These are phyloP conservation scores for Neostapfia colusana DNA, from an alignment of 176 grass and related monocot species.

Conservation along the genomic window DNA sequence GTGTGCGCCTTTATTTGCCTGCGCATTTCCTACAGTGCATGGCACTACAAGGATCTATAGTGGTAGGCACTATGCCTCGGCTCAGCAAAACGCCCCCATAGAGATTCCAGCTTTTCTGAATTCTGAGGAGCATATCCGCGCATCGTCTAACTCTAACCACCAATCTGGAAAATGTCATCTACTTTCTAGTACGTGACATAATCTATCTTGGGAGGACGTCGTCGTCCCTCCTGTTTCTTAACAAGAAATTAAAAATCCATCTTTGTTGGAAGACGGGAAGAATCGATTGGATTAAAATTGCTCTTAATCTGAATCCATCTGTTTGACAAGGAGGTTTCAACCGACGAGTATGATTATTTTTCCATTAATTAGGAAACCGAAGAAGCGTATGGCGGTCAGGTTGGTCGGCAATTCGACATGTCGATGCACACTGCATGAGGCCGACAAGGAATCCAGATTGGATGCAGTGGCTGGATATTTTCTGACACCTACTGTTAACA, in stretches of 20 bases:
- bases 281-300: not conserved
- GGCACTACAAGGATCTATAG: not conserved
- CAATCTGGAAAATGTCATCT: not conserved
- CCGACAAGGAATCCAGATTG: slow-evolving; percentile 45
- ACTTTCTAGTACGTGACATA: not conserved
- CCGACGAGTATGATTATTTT: not conserved
- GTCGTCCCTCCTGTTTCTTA: not conserved
- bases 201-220: not conserved
- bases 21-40: slow-evolving; percentile 13
- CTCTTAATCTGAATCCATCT: slow-evolving; percentile 12
- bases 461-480: slow-evolving; percentile 14
- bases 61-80: slow-evolving; percentile 15
- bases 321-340: slow-evolving; percentile 18
- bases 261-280: not conserved
- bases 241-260: not conserved
- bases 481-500: not conserved
- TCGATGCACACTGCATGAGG: slow-evolving; percentile 20
- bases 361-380: not conserved
- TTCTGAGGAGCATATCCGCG: not conserved
- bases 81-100: slow-evolving; percentile 27
- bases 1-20: not conserved
- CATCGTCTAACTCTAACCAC: not conserved
- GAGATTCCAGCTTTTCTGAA: slow-evolving; percentile 21
- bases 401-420: not conserved
- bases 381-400: not conserved